Percentiles rank a stretch among this genome's conserved stretches.
These are phyloP conservation scores for Stemphylium vesicarium DNA, from an alignment of 2,329 filamentous ascomycete genomes.

Conservation along the genomic window DNA sequence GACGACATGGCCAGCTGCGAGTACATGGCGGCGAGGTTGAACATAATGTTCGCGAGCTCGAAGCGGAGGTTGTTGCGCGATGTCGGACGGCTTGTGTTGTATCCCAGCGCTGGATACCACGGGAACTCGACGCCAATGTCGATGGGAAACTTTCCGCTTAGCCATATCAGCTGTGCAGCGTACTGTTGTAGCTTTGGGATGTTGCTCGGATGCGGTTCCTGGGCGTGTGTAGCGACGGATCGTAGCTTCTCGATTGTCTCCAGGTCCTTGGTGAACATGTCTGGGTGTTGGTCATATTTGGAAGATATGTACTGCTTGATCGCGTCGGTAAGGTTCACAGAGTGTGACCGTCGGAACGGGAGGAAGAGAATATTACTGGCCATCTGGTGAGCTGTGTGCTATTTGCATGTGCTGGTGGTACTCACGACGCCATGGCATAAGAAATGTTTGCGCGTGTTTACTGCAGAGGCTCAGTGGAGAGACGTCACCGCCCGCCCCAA, in stretches of 20 bases:
- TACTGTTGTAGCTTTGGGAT: slow-evolving; percentile 89
- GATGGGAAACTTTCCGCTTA: slow-evolving; percentile 93
- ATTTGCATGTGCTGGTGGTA: not conserved
- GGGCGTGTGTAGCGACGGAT: slow-evolving; percentile 83
- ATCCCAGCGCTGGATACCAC: slow-evolving; percentile 94
- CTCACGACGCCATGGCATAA: slow-evolving; percentile 37
- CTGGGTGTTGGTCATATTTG: slow-evolving; percentile 98
- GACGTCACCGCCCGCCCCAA: slow-evolving; percentile 30
- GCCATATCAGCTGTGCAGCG: slow-evolving; percentile 90
- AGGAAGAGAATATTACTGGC: slow-evolving; percentile 72
- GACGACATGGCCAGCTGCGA: slow-evolving; percentile 86
- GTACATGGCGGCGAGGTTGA: slow-evolving; percentile 92
- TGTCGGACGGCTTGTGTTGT: slow-evolving; percentile 77
- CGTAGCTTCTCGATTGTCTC: slow-evolving; percentile 84
- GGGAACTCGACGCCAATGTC: slow-evolving; percentile 95
- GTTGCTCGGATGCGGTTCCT: slow-evolving; percentile 86
- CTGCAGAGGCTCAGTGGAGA: slow-evolving; percentile 20
- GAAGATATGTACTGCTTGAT: slow-evolving; percentile 95
- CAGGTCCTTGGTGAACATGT: slow-evolving; percentile 92
- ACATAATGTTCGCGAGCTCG: slow-evolving; percentile 90
- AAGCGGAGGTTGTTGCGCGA: slow-evolving; percentile 73
- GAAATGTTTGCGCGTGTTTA: slow-evolving; percentile 24
- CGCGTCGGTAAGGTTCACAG: slow-evolving; percentile 77
- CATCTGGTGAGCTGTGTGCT: slow-evolving; percentile 16
- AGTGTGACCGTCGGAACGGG: slow-evolving; percentile 85